Evolutionary conservation across 1,284 basidiomycete genomes (phyloP), one percentile per base, ranked within the genome.

Genomic region (Ceratobasidium papillatum): DNA sequence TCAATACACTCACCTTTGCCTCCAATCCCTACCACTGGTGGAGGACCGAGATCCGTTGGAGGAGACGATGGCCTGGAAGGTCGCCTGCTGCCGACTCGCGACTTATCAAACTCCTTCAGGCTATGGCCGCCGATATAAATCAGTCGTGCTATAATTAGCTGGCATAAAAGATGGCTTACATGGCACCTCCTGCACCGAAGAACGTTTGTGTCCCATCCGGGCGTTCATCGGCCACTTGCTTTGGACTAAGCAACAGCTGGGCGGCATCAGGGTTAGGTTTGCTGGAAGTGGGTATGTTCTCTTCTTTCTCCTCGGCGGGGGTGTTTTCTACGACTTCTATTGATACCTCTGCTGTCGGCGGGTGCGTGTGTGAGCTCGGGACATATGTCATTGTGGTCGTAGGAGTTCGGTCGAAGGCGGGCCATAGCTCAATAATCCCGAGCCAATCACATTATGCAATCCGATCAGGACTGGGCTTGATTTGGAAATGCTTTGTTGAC

Each of bases 21-120:
- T 52, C 92, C 92, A 75, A 94, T 94, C 11, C 93, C 92, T 75
- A 91, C 91, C 0, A 94, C 92, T 4, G 92, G 89, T 74, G 86
- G 86, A 1, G 93, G 92, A 12, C 43, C 54, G 12, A 72, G 54
- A 34, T 72, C 68, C 43, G 41, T 25, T 49, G 68, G 68, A 11
- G 92, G 92, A 0, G 92, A 92, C 17, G 89, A 86, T 1, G 91
- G 87, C 76, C 88, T 87, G 49, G 91, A 93, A 51, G 86, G 86
- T 75, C 87, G 87, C 75, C 89, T 85, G 77, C 91, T 92, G 14
- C 87, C 85, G 38, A 88, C 85, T 64, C 88, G 85, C 36, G 91
- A 92, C 80, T 92, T 86, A 80, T 94, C 93, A 78, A 94, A 94
- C 78, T 86, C 86, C 84, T 92, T 94, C 78, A 94, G 82, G 88